Evolutionary conservation across 2,329 filamentous ascomycete genomes (phyloP).

Genomic region (Scortechinia acanthostroma): DNA sequence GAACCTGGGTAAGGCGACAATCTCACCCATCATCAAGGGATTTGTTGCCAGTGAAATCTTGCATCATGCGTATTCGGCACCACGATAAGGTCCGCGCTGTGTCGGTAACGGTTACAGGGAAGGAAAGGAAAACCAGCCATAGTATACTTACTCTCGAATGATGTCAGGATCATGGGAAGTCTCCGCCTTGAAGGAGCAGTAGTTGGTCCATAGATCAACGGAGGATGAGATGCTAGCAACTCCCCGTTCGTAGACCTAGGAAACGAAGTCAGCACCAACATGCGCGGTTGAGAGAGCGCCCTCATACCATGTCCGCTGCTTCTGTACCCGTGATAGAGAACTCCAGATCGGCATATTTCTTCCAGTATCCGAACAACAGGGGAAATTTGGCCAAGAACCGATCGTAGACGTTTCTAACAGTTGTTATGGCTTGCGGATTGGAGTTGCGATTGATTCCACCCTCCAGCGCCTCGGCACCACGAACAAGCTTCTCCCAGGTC

Average conservation of each 20-base stretch:
- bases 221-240: constrained; percentile 88
- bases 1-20: neutral
- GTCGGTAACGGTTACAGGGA: constrained; percentile 34
- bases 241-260: constrained; percentile 85
- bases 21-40: neutral
- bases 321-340: constrained; percentile 96
- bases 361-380: constrained; percentile 96
- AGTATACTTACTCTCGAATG: constrained; percentile 89
- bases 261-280: constrained; percentile 16
- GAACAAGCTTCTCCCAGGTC: constrained; percentile 86
- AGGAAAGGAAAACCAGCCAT: constrained; percentile 14
- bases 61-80: neutral
- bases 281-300: too few relatives aligned
- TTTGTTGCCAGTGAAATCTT: neutral
- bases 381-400: constrained; percentile 91
- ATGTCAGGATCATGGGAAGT: constrained; percentile 89
- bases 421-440: constrained; percentile 83
- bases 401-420: constrained; percentile 82
- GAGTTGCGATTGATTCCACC: constrained; percentile 95
- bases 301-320: constrained; percentile 89
- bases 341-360: constrained; percentile 96
- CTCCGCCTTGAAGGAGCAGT: constrained; percentile 96
- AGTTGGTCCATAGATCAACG: constrained; percentile 94
- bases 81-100: neutral
- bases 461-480: constrained; percentile 75